phyloP scores from a whole-genome alignment of 2,329 filamentous ascomycete species.

The Colletotrichum siamense region DNA sequence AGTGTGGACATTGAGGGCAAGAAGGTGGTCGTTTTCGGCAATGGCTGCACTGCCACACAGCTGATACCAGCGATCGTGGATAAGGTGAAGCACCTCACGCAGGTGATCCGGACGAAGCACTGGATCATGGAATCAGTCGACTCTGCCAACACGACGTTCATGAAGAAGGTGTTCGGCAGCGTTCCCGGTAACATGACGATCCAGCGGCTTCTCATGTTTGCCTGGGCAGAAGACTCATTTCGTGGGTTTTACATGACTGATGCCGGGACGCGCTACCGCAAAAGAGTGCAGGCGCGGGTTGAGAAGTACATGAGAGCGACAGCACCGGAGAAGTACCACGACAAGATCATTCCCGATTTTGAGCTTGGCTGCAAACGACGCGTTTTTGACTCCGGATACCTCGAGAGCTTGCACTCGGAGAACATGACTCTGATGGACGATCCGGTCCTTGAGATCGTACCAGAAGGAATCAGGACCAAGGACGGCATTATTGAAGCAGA shows the following conservation, averaged over 20 bases:
- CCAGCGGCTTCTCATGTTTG: slow-evolving; percentile 47
- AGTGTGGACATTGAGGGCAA: slow-evolving; percentile 53
- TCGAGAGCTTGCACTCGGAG: slow-evolving; percentile 53
- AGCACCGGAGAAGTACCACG: slow-evolving; percentile 65
- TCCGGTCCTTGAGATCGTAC: slow-evolving; percentile 52
- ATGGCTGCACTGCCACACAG: slow-evolving; percentile 60
- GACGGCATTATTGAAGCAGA: slow-evolving; percentile 56
- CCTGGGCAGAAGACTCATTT: slow-evolving; percentile 40
- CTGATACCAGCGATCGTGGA: slow-evolving; percentile 51
- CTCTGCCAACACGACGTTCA: slow-evolving; percentile 14
- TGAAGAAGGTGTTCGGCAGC: slow-evolving; percentile 41
- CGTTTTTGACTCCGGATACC: slow-evolving; percentile 64
- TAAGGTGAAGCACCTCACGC: slow-evolving; percentile 34
- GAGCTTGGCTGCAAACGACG: slow-evolving; percentile 69
- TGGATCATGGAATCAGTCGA: slow-evolving; percentile 44
- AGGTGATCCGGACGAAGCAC: slow-evolving; percentile 46
- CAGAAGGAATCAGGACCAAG: slow-evolving; percentile 39
- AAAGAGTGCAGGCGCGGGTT: slow-evolving; percentile 38
- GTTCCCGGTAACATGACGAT: slow-evolving; percentile 52
- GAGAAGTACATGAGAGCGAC: slow-evolving; percentile 46
- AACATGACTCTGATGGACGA: slow-evolving; percentile 54
- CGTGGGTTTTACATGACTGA: slow-evolving; percentile 40
- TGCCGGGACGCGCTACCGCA: slow-evolving; percentile 32
- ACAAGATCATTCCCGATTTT: slow-evolving; percentile 67
- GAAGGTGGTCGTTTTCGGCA: slow-evolving; percentile 59